Conservation (phyloP, 2,329 filamentous ascomycete genomes). For the Aspergillus pseudoterreus region DNA sequence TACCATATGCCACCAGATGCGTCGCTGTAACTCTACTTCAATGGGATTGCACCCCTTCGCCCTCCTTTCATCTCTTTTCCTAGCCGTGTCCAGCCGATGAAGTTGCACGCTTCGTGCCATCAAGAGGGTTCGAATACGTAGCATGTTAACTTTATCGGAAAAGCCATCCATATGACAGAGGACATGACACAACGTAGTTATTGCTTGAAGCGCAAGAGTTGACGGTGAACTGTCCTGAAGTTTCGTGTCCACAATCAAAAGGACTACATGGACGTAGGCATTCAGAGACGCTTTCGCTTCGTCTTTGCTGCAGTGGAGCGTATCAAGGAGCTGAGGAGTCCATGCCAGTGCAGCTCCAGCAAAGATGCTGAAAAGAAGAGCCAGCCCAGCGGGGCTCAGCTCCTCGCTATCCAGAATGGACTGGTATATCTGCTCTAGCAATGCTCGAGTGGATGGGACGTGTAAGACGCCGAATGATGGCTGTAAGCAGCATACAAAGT, state of each 20-base stretch:
- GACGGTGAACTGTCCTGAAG: neutral
- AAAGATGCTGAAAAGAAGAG: constrained; percentile 2
- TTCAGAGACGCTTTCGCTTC: constrained; percentile 1
- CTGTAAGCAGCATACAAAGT: neutral
- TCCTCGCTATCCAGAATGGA: neutral
- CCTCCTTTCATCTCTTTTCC: neutral
- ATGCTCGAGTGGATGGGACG: neutral
- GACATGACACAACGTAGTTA: neutral
- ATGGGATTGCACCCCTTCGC: constrained; percentile 16
- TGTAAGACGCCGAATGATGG: constrained; percentile 4
- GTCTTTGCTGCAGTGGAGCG: neutral
- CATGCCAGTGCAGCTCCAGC: neutral
- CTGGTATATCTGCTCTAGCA: constrained; percentile 4
- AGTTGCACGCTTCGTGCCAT: constrained; percentile 6
- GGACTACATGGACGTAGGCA: neutral
- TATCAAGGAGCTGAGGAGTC: neutral
- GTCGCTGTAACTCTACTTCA: constrained; percentile 22
- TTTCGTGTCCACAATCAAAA: neutral
- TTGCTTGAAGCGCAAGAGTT: neutral
- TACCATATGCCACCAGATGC: constrained; percentile 24
- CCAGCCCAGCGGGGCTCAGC: neutral
- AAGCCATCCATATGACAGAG: neutral
- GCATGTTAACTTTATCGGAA: neutral
- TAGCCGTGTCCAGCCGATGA: constrained; percentile 2
- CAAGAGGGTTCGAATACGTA: neutral